These are phyloP conservation scores for Coniochaeta hoffmannii DNA, from an alignment of 2,329 filamentous ascomycete species.

Conservation along the genomic window DNA sequence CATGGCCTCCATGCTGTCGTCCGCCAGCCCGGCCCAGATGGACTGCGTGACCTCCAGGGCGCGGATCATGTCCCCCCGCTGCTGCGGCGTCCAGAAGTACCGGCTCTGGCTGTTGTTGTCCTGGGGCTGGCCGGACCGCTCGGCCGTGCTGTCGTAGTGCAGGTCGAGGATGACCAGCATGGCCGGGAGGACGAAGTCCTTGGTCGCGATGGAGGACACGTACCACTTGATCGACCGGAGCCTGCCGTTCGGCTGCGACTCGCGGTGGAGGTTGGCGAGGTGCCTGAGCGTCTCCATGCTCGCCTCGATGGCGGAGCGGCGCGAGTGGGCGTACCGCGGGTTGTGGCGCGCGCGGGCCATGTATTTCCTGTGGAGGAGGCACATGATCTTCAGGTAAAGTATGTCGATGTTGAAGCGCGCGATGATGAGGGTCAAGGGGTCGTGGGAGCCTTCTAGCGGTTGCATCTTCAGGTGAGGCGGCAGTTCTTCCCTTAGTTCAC, in stretches of 20 bases:
- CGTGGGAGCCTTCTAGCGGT: conserved; percentile 65
- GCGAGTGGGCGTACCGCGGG: conserved; percentile 74
- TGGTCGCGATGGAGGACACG: conserved; percentile 69
- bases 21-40: conserved; percentile 74
- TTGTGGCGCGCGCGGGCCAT: conserved; percentile 71
- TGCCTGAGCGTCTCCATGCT: conserved; percentile 75
- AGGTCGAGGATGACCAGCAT: conserved; percentile 81
- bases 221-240: conserved; percentile 71
- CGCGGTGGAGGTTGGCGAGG: conserved; percentile 66
- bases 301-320: conserved; percentile 77
- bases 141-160: conserved; percentile 55
- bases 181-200: conserved; percentile 79
- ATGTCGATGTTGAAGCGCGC: conserved; percentile 79
- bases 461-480: conserved; percentile 75
- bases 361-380: conserved; percentile 83
- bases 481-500: conserved; percentile 57
- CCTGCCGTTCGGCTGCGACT: conserved; percentile 65
- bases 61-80: conserved; percentile 67
- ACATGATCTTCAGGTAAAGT: conserved; percentile 81
- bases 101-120: conserved; percentile 35
- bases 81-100: conserved; percentile 49
- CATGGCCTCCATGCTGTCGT: conserved; percentile 80
- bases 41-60: conserved; percentile 63
- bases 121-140: conserved; percentile 31
- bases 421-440: conserved; percentile 79